These are phyloP conservation scores for Cryphonectria parasitica DNA, from an alignment of 2,329 filamentous ascomycete genomes.

Conservation along the genomic window DNA sequence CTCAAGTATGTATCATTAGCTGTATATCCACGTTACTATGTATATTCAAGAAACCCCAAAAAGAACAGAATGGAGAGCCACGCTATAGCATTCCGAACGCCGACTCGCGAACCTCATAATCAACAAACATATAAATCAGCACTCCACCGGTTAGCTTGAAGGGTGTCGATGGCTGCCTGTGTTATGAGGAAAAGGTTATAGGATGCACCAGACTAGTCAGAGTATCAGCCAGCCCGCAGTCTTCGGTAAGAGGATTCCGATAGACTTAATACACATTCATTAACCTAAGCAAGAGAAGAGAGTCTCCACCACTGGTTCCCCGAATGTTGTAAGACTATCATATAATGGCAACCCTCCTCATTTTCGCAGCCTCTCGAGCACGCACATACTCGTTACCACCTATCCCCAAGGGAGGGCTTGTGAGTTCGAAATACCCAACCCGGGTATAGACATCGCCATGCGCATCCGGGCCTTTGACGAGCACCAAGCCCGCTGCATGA, in stretches of 20 bases:
- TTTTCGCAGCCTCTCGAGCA: background rate
- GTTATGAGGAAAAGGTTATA: background rate
- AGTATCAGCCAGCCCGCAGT: too few species aligned
- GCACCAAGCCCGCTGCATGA: background rate
- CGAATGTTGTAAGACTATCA: background rate
- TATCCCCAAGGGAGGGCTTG: too few species aligned
- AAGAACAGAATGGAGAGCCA: background rate
- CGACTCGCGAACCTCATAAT: background rate
- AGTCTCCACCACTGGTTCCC: too few species aligned
- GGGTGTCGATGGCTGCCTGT: background rate
- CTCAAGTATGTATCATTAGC: background rate
- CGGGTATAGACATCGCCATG: background rate
- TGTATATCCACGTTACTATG: background rate
- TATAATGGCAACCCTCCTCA: background rate
- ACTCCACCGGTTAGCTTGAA: background rate
- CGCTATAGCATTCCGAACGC: background rate
- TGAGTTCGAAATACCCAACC: background rate
- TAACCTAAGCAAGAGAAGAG: too few species aligned
- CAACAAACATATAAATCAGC: background rate
- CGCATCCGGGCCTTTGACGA: background rate
- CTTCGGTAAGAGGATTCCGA: too few species aligned
- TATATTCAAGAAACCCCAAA: too few species aligned
- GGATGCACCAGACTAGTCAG: too few species aligned
- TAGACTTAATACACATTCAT: too few species aligned
- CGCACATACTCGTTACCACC: background rate